Conservation (phyloP, 495 filamentous ascomycete genomes). For the Pseudotulostoma volvatum region DNA sequence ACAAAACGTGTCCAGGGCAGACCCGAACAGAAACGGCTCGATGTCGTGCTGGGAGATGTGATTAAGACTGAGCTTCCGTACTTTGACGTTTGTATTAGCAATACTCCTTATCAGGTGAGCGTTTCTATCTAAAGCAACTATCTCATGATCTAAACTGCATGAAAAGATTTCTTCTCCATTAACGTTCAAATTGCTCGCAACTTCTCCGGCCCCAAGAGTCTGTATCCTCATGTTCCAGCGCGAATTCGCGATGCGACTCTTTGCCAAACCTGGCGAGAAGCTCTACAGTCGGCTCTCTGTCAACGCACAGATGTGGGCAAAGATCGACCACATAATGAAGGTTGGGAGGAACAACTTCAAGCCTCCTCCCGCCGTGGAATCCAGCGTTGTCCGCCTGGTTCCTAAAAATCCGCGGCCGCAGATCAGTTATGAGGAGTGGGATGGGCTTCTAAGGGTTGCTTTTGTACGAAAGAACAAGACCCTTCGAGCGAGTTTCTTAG, state of each 20-base stretch:
- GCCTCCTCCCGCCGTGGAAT: conserved; percentile 6
- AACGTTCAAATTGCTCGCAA: conserved; percentile 5
- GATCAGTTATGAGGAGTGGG: conserved; percentile 6
- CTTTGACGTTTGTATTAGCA: conserved; percentile 6
- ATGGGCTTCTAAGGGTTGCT: conserved; percentile 6
- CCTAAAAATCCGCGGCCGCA: conserved; percentile 3
- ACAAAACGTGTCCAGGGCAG: conserved; percentile 7
- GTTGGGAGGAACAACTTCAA: conserved; percentile 8
- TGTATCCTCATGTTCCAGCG: conserved; percentile 13
- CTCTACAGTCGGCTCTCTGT: conserved; percentile 7
- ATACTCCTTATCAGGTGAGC: conserved; percentile 1
- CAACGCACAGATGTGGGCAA: conserved; percentile 6
- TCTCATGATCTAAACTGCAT: too few relatives aligned
- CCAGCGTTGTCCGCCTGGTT: conserved; percentile 7
- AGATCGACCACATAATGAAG: conserved; percentile 6
- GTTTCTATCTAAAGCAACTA: too few relatives aligned
- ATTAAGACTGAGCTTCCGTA: conserved; percentile 3
- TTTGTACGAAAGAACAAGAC: conserved; percentile 8
- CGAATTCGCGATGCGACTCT: conserved; percentile 21
- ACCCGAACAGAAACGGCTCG: conserved; percentile 4
- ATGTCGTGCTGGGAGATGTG: conserved; percentile 6
- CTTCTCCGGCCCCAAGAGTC: conserved; percentile 3
- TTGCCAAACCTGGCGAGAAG: conserved; percentile 4
- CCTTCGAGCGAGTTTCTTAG: conserved; percentile 4
- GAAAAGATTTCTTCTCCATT: conserved; percentile 7